Percentiles rank a stretch among this genome's conserved stretches.
Evolutionary conservation across 2,329 filamentous ascomycete species (phyloP).

Genomic region (Alternaria tenuissima): DNA sequence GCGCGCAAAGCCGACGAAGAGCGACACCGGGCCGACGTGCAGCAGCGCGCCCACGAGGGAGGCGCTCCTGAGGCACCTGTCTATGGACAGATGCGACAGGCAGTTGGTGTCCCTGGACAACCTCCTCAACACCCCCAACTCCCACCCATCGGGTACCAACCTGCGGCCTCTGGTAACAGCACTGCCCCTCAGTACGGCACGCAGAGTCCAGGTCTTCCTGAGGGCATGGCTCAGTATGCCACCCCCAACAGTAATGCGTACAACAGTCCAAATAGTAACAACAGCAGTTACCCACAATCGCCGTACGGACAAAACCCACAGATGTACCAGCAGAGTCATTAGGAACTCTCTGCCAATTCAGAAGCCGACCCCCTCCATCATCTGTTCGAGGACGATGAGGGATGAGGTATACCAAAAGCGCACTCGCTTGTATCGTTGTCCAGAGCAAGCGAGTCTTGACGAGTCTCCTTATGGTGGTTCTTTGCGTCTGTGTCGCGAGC

Average conservation of each 20-base stretch:
- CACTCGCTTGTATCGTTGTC: conserved; percentile 18
- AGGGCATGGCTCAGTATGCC: conserved; percentile 60
- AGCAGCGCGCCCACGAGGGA: conserved; percentile 60
- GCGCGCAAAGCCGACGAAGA: conserved; percentile 91
- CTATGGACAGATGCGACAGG: conserved; percentile 56
- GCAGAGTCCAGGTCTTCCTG: conserved; percentile 56
- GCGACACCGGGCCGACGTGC: conserved; percentile 73
- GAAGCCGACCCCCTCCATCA: background rate
- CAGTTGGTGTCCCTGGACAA: conserved; percentile 55
- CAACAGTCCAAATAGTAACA: conserved; percentile 53
- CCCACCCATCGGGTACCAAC: conserved; percentile 61
- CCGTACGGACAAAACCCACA: conserved; percentile 59
- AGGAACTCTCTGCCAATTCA: conserved; percentile 15
- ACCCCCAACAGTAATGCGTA: conserved; percentile 54
- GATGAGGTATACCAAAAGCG: conserved; percentile 18
- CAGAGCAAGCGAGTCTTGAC: conserved; percentile 27
- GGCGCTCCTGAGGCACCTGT: conserved; percentile 56
- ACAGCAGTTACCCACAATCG: conserved; percentile 60
- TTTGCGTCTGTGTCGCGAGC: conserved; percentile 32
- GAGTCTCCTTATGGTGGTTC: conserved; percentile 37
- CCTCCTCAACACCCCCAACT: conserved; percentile 58
- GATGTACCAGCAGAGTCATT: conserved; percentile 58
- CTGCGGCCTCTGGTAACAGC: conserved; percentile 54
- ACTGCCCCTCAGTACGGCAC: conserved; percentile 57
- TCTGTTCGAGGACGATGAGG: background rate